Evolutionary conservation across 306 rosid genomes (phyloP), one percentile per base, ranked within the genome.

Genomic region (Nissolia schottii): DNA sequence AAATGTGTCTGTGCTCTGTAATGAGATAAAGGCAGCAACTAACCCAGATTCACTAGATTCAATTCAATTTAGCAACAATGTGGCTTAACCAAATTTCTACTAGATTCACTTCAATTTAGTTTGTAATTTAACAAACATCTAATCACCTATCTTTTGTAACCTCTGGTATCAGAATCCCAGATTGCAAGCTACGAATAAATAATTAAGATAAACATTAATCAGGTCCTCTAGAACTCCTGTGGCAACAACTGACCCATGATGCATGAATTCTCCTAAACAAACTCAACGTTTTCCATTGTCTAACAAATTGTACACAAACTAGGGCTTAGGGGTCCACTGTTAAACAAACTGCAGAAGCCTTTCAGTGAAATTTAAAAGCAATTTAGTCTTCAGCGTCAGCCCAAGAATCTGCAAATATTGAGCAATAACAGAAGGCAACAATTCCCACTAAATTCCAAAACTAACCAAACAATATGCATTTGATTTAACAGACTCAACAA

Each of bases 151-250:
- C 69, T 79, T 55, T 68, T 74, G 77, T 22, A 79, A 53, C 80
- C 76, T 72, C 60, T 24, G 31, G 70, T 67, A 88, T 77, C 88
- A 32, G 6, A 86, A 83, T 82, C 83, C 87, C 50, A 7, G 80
- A 87, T 40, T 87, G 83, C 91, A 82, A 71, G 64, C 80, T 73
- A 61, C 84, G 85, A 6, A 86, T 77, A 48, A 83, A 80, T 50
- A 83, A 85, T 64, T 74, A 89, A 0, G 85, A 28, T 79, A 59
- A 75, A 85, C 14, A 77, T 81, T 56, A 9, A 6, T 4, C 9
- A 34, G 9, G 43, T 37, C 43, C 13, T 3, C 14, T 37, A 8
- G 14, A 37, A 8, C 43, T 37, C 13, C 12, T 1, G n/a, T 13
- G 79, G 83, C 66, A 64, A 51, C 82, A 41, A 84, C 48, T 19